These are phyloP conservation scores for Eruca vesicaria DNA, from an alignment of 441 rosid genomes.

Conservation along the genomic window DNA sequence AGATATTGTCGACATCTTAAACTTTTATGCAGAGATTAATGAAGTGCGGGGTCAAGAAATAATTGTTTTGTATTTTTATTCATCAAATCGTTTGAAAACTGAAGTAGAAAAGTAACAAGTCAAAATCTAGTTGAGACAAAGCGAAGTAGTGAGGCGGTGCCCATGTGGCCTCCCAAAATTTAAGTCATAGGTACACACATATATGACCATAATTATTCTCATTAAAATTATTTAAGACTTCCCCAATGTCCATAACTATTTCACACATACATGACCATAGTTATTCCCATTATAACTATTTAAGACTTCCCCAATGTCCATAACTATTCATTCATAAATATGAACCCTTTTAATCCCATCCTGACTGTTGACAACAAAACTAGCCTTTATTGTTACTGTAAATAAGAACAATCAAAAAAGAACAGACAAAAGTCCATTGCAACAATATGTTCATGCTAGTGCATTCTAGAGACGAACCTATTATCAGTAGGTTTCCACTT, in stretches of 20 bases:
- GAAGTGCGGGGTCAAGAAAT: slow-evolving; percentile 16
- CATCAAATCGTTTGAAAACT: slow-evolving; percentile 27
- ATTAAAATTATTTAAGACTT: not conserved
- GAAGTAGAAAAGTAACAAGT: slow-evolving; percentile 11
- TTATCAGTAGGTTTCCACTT: slow-evolving; percentile 31
- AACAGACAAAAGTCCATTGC: slow-evolving; percentile 13
- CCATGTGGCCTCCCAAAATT: slow-evolving; percentile 31
- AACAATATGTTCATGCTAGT: slow-evolving; percentile 10
- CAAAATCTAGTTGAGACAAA: slow-evolving; percentile 29
- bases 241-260: slow-evolving; percentile 11
- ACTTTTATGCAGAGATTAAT: slow-evolving; percentile 11
- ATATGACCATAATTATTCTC: not conserved
- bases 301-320: slow-evolving; percentile 10
- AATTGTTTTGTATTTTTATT: not conserved
- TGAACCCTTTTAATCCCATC: slow-evolving; percentile 1
- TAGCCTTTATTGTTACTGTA: slow-evolving; percentile 21
- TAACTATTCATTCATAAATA: slow-evolving; percentile 24
- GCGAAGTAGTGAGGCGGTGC: slow-evolving; percentile 34
- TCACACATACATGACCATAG: too few relatives aligned
- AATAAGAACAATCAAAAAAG: not conserved
- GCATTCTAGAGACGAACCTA: slow-evolving; percentile 29
- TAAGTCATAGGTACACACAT: slow-evolving; percentile 24
- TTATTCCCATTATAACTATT: not conserved
- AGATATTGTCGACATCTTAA: not conserved
- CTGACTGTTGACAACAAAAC: slow-evolving; percentile 26